These are phyloP conservation scores for Alternaria metachromatica DNA, from an alignment of 2,329 filamentous ascomycete species.

Conservation along the genomic window DNA sequence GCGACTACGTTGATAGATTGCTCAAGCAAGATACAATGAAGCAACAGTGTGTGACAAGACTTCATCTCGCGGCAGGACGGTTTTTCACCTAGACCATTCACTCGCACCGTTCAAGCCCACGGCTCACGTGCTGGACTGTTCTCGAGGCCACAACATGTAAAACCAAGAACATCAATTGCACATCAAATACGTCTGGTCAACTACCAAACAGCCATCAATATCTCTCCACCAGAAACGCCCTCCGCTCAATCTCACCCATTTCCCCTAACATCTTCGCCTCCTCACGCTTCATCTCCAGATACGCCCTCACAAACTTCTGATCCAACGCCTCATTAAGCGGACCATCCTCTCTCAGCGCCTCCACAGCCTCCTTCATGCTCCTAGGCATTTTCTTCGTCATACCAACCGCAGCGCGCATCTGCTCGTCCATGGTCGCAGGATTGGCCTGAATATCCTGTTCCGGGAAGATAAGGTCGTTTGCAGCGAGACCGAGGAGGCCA, in stretches of 20 bases:
- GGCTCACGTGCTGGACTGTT: not conserved
- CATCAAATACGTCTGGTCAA: not conserved
- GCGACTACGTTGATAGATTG: not conserved
- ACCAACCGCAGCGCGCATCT: conserved; percentile 59
- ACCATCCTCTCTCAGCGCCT: conserved; percentile 57
- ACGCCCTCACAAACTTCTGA: conserved; percentile 61
- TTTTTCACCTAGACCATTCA: not conserved
- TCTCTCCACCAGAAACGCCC: conserved; percentile 69
- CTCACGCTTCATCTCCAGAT: conserved; percentile 64
- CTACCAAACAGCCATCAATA: conserved; percentile 55
- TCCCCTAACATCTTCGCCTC: conserved; percentile 61
- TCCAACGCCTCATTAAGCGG: conserved; percentile 58
- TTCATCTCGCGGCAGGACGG: not conserved
- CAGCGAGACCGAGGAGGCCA: conserved; percentile 63
- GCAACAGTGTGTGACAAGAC: not conserved
- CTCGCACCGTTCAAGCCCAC: not conserved
- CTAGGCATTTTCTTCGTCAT: conserved; percentile 63
- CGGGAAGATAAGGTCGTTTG: conserved; percentile 53
- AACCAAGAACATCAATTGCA: not conserved
- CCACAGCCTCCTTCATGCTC: conserved; percentile 62
- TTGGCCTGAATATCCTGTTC: conserved; percentile 62
- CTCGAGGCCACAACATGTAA: not conserved
- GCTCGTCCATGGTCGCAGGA: conserved; percentile 30
- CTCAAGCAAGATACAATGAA: not conserved
- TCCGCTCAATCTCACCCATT: conserved; percentile 58